Conservation (phyloP, 345 rosid species). For the Heritiera fomes region DNA sequence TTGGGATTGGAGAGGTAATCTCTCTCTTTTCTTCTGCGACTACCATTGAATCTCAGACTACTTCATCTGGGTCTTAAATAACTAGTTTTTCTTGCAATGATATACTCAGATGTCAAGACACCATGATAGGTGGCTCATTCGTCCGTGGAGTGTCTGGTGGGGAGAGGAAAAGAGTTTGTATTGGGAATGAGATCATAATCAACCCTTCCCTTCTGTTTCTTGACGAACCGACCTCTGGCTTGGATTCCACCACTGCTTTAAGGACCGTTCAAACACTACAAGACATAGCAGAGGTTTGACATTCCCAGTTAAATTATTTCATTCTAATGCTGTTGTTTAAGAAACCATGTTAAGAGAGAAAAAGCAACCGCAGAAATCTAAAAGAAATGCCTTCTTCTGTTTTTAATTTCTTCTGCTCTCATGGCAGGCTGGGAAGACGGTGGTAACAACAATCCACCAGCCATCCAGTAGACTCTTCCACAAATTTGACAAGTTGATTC, state of each 20-base stretch:
- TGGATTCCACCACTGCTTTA: conserved; percentile 96
- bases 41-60: not conserved
- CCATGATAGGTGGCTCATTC: conserved; percentile 94
- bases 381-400: not conserved
- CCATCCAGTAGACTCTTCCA: conserved; percentile 96
- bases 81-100: not conserved
- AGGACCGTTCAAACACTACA: conserved; percentile 78
- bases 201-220: conserved; percentile 93
- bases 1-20: conserved; percentile 88
- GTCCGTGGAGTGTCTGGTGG: conserved; percentile 98
- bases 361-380: not conserved
- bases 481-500: conserved; percentile 89
- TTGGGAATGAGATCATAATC: conserved; percentile 90
- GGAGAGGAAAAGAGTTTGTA: conserved; percentile 90
- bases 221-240: conserved; percentile 97
- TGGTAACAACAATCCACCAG: conserved; percentile 95
- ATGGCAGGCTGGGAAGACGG: conserved; percentile 85
- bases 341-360: not conserved
- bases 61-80: not conserved
- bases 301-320: not conserved
- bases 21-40: not conserved
- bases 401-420: conserved; percentile 23
- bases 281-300: conserved; percentile 79
- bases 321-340: conserved; percentile 1
- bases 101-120: conserved; percentile 78